Percentiles rank a stretch among this genome's conserved stretches.
Conservation (phyloP, 73 alveolate genomes). For the Symbiodinium natans region DNA sequence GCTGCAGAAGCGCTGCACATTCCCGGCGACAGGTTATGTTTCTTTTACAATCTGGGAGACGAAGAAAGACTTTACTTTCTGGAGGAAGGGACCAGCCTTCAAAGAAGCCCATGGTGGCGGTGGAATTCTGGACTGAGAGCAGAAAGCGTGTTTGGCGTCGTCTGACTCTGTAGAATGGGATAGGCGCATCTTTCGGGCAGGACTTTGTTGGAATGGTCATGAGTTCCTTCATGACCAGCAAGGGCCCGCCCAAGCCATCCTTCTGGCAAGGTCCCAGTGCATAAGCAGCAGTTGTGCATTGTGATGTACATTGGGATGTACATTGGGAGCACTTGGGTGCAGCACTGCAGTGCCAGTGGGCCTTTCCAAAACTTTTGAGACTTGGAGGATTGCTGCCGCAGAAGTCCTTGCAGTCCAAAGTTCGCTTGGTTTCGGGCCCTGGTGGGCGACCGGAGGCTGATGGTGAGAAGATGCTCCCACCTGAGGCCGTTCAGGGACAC, state of each 20-base stretch:
- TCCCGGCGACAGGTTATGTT: constrained; percentile 38
- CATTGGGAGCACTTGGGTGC: too few relatives aligned
- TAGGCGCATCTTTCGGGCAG: neutral
- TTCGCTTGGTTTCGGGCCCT: constrained; percentile 83
- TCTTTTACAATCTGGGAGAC: constrained; percentile 93
- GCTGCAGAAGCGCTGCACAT: too few relatives aligned
- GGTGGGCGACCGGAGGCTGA: constrained; percentile 89
- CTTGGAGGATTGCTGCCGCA: constrained; percentile 51
- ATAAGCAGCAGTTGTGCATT: too few relatives aligned
- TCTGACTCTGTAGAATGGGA: neutral
- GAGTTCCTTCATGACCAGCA: constrained; percentile 91
- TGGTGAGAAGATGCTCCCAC: constrained; percentile 24
- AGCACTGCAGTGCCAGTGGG: too few relatives aligned
- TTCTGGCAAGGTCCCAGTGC: constrained; percentile 59
- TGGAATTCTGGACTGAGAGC: constrained; percentile 76
- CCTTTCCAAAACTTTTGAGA: too few relatives aligned
- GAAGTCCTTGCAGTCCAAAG: constrained; percentile 3
- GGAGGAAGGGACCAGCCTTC: constrained; percentile 93
- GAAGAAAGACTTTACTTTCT: constrained; percentile 66
- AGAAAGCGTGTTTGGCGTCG: neutral
- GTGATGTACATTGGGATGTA: too few relatives aligned
- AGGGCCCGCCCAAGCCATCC: constrained; percentile 89
- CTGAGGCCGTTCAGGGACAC: constrained; percentile 37
- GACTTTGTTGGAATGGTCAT: constrained; percentile 78
- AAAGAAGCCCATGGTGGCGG: constrained; percentile 94